phyloP scores from a whole-genome alignment of 768 basidiomycete species.

The Botryobasidium botryosum region DNA sequence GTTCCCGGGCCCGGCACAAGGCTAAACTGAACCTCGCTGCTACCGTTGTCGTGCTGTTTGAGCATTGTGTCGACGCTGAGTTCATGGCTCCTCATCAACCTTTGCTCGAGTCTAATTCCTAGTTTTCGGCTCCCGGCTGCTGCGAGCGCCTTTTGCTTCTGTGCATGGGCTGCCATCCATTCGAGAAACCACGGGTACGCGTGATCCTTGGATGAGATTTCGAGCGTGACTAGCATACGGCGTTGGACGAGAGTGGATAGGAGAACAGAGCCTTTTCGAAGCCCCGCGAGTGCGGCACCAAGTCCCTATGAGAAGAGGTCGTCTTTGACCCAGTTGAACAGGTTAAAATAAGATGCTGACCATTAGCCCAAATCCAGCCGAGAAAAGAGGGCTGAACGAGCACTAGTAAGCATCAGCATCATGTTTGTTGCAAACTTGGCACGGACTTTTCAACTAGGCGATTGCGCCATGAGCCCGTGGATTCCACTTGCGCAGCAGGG shows the following conservation, averaged over 20 bases:
- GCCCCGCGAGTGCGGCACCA: constrained; percentile 62
- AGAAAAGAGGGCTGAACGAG: constrained; percentile 71
- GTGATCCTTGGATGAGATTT: constrained; percentile 90
- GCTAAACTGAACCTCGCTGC: constrained; percentile 73
- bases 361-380: constrained; percentile 96
- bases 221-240: constrained; percentile 83
- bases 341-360: constrained; percentile 25
- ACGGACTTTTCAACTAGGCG: too few relatives aligned
- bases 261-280: constrained; percentile 52
- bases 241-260: constrained; percentile 65
- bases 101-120: constrained; percentile 2
- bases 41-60: constrained; percentile 83
- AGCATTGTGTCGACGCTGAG: constrained; percentile 83
- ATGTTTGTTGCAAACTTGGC: too few relatives aligned
- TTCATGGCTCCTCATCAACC: constrained; percentile 57
- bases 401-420: neutral
- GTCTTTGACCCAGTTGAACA: constrained; percentile 6
- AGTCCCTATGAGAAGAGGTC: constrained; percentile 42
- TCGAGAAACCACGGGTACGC: constrained; percentile 93
- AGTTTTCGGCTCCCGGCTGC: too few relatives aligned
- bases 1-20: constrained; percentile 93
- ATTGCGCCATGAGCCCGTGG: too few relatives aligned
- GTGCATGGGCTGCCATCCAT: constrained; percentile 74
- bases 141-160: constrained; percentile 21
- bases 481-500: too few relatives aligned